These are phyloP conservation scores for Neocucurbitaria cava DNA, from an alignment of 2,329 filamentous ascomycete genomes.

Conservation along the genomic window DNA sequence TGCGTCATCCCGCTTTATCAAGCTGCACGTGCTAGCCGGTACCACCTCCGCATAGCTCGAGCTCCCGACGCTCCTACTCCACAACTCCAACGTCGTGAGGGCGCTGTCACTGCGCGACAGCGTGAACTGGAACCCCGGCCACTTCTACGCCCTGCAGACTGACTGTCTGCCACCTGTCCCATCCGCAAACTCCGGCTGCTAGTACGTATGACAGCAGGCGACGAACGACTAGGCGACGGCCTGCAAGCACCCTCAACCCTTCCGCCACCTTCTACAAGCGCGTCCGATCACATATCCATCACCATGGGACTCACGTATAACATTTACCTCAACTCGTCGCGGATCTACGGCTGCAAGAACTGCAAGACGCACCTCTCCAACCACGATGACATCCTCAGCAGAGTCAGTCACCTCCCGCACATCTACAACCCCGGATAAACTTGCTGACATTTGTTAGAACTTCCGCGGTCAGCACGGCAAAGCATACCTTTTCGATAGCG, in stretches of 20 bases:
- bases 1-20: slow-evolving; percentile 16
- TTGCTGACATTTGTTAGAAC: slow-evolving; percentile 66
- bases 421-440: background rate
- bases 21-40: slow-evolving; percentile 28
- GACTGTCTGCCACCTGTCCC: slow-evolving; percentile 3
- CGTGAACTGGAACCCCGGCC: slow-evolving; percentile 5
- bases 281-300: slow-evolving; percentile 12
- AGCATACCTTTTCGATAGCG: slow-evolving; percentile 92
- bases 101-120: slow-evolving; percentile 17
- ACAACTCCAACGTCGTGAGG: slow-evolving; percentile 4
- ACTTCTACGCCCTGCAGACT: slow-evolving; percentile 1
- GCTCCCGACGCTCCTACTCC: slow-evolving; percentile 10
- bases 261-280: slow-evolving; percentile 5
- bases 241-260: slow-evolving; percentile 5
- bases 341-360: slow-evolving; percentile 88
- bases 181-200: slow-evolving; percentile 1
- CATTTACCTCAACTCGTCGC: slow-evolving; percentile 82
- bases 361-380: slow-evolving; percentile 97
- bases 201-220: slow-evolving; percentile 19
- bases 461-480: slow-evolving; percentile 99
- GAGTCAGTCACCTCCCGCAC: slow-evolving; percentile 64
- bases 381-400: slow-evolving; percentile 93
- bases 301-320: slow-evolving; percentile 90
- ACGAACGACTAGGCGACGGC: slow-evolving; percentile 12
- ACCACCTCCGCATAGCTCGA: slow-evolving; percentile 18